Conservation (phyloP, 78 protist species). For the Dictyostelium purpureum region DNA sequence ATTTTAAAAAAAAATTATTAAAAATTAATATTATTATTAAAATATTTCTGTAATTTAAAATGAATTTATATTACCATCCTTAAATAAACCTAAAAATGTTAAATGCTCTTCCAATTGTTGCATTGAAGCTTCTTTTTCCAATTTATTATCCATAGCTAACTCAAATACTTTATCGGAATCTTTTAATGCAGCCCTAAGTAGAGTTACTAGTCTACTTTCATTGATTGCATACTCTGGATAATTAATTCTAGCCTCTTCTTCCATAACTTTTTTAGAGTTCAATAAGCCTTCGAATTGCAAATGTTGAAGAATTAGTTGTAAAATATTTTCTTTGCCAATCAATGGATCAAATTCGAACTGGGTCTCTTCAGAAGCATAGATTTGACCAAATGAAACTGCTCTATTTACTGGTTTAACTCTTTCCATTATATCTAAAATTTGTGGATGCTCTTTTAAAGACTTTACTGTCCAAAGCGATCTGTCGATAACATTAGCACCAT, state of each 20-base stretch:
- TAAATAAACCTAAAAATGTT: slow-evolving; percentile 61
- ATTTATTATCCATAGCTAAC: slow-evolving; percentile 29
- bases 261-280: slow-evolving; percentile 34
- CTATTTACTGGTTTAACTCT: slow-evolving; percentile 63
- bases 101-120: slow-evolving; percentile 55
- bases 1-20: no score
- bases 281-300: slow-evolving; percentile 64
- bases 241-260: slow-evolving; percentile 56
- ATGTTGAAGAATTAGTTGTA: slow-evolving; percentile 69
- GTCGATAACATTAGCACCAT: neutral
- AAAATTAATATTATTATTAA: no score
- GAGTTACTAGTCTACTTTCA: slow-evolving; percentile 35
- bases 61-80: slow-evolving; percentile 11
- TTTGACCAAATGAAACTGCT: slow-evolving; percentile 48
- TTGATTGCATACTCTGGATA: slow-evolving; percentile 64
- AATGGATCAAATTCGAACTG: slow-evolving; percentile 52
- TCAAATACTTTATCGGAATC: slow-evolving; percentile 62
- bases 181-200: slow-evolving; percentile 44
- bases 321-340: slow-evolving; percentile 57
- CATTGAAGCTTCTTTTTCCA: slow-evolving; percentile 45
- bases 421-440: slow-evolving; percentile 43
- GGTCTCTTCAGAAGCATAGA: slow-evolving; percentile 70
- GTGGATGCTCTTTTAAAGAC: slow-evolving; percentile 68
- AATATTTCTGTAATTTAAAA: no score
- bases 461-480: slow-evolving; percentile 65